These are phyloP conservation scores for Trichoderma sp. DNA, from an alignment of 2,329 filamentous ascomycete genomes.

Conservation along the genomic window DNA sequence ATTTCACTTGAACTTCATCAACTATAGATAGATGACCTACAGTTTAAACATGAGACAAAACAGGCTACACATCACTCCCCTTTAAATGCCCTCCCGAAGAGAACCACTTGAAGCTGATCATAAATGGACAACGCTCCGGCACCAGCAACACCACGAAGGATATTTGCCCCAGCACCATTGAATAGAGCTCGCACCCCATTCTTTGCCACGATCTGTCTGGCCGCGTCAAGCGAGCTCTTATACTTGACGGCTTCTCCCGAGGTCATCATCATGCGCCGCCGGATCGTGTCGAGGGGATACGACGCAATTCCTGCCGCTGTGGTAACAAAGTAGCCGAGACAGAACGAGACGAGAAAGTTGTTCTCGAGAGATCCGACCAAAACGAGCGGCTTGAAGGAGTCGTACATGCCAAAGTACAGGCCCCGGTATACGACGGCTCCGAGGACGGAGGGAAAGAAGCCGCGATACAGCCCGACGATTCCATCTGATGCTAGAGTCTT, in stretches of 20 bases:
- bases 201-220: neutral
- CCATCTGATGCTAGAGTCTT: conserved; percentile 16
- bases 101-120: neutral
- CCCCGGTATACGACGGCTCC: neutral
- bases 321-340: neutral
- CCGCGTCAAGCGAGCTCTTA: conserved; percentile 2
- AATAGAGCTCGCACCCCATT: conserved; percentile 7
- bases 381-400: conserved; percentile 15
- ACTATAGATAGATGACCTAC: neutral
- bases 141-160: conserved; percentile 5
- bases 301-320: conserved; percentile 14
- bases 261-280: conserved; percentile 14
- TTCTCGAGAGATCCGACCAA: conserved; percentile 7
- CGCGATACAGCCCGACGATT: conserved; percentile 18
- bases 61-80: neutral
- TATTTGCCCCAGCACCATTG: conserved; percentile 1
- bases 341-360: conserved; percentile 20
- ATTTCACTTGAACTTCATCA: neutral
- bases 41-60: neutral
- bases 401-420: conserved; percentile 20
- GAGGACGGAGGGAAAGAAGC: conserved; percentile 5
- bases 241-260: conserved; percentile 15
- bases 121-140: conserved; percentile 18
- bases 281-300: conserved; percentile 13
- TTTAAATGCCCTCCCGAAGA: conserved; percentile 9